These are phyloP conservation scores for Neonectria coccinea DNA, from an alignment of 2,329 filamentous ascomycete genomes.

Conservation along the genomic window DNA sequence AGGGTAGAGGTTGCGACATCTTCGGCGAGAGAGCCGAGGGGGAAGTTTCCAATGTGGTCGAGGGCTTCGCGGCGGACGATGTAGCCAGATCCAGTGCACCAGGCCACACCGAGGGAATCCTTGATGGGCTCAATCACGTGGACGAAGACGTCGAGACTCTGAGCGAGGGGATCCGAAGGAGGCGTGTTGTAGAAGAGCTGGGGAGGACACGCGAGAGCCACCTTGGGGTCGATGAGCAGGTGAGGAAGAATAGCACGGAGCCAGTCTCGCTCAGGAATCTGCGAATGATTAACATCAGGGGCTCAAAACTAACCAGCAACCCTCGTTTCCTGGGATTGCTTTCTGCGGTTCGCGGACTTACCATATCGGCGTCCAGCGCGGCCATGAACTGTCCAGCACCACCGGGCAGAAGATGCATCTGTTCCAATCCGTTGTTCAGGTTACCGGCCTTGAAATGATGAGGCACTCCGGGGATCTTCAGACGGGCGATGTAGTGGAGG, in stretches of 20 bases:
- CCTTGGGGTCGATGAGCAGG: conserved; percentile 65
- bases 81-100: conserved; percentile 74
- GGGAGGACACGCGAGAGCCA: conserved; percentile 70
- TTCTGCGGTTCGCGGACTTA: conserved; percentile 36
- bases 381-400: conserved; percentile 70
- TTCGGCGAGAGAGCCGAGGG: conserved; percentile 69
- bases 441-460: conserved; percentile 75
- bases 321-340: no score
- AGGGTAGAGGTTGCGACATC: conserved; percentile 70
- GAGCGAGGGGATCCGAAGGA: conserved; percentile 66
- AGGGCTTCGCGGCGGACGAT: conserved; percentile 69
- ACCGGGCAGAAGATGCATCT: conserved; percentile 62
- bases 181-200: conserved; percentile 75
- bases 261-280: conserved; percentile 71
- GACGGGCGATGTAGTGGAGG: conserved; percentile 64
- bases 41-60: conserved; percentile 71
- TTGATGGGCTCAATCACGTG: conserved; percentile 64
- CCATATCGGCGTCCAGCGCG: conserved; percentile 76
- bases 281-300: conserved; percentile 16
- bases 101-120: conserved; percentile 66
- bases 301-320: not conserved
- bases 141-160: conserved; percentile 69
- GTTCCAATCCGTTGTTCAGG: conserved; percentile 69
- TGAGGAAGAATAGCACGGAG: conserved; percentile 70
- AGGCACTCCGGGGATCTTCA: conserved; percentile 60